Conservation (phyloP, 139 green algal genomes). For the Chlorella sp. region DNA sequence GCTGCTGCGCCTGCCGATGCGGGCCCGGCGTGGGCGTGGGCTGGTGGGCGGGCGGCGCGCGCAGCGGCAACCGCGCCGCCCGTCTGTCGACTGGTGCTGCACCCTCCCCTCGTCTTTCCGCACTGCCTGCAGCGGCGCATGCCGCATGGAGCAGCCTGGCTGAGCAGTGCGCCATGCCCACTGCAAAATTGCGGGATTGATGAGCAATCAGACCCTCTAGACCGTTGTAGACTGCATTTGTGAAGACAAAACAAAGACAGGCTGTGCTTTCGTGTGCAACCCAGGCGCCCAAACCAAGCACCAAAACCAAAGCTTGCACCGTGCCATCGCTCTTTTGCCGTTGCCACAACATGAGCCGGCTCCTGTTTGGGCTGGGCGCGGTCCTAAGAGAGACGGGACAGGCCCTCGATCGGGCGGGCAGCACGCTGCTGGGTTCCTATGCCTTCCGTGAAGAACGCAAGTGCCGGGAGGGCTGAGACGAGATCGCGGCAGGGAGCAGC, state of each 20-base stretch:
- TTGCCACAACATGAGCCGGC: too few species aligned
- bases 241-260: too few species aligned
- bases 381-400: slow-evolving; percentile 90
- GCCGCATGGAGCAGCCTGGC: too few species aligned
- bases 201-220: too few species aligned
- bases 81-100: not conserved
- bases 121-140: too few species aligned
- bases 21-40: not conserved
- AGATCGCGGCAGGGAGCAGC: not conserved
- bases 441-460: slow-evolving; percentile 88
- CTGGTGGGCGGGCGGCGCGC: not conserved
- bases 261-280: too few species aligned
- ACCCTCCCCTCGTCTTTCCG: not conserved
- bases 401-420: slow-evolving; percentile 89
- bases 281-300: too few species aligned
- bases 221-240: too few species aligned
- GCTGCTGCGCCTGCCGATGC: not conserved
- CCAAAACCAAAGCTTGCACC: too few species aligned
- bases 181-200: too few species aligned
- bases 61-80: not conserved
- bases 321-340: too few species aligned
- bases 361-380: not conserved
- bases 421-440: slow-evolving; percentile 82
- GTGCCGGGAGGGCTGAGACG: not conserved
- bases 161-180: too few species aligned